phyloP scores from a whole-genome alignment of 768 basidiomycete genomes.

The Podaxis pistillaris region DNA sequence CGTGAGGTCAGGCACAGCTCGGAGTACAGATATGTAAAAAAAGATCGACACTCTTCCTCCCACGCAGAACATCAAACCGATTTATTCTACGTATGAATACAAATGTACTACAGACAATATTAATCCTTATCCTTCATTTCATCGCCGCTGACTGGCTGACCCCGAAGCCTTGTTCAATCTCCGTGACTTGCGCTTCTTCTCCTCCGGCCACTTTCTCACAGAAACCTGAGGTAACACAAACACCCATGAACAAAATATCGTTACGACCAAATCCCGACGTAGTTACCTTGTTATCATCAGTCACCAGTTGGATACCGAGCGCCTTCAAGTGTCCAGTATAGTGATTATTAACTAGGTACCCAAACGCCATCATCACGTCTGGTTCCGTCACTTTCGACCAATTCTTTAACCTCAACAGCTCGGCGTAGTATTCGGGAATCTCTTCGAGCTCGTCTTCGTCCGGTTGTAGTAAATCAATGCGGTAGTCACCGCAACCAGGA shows the following conservation, averaged over 20 bases:
- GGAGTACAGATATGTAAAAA: neutral
- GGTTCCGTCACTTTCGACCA: conserved; percentile 38
- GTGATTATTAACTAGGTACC: conserved; percentile 10
- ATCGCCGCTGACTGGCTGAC: neutral
- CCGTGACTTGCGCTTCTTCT: conserved; percentile 10
- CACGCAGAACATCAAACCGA: neutral
- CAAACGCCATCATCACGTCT: conserved; percentile 6
- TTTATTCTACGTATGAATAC: neutral
- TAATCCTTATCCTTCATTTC: neutral
- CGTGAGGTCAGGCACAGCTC: conserved; percentile 1
- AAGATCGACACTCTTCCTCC: neutral
- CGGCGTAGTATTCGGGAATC: conserved; percentile 21
- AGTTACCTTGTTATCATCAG: neutral
- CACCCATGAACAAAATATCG: neutral
- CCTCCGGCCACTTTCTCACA: conserved; percentile 8
- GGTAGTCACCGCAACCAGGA: conserved; percentile 35
- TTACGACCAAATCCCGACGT: neutral
- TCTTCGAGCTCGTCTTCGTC: conserved; percentile 29
- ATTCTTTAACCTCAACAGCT: conserved; percentile 26
- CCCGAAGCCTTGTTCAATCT: neutral
- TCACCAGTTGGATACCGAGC: neutral
- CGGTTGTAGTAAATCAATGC: conserved; percentile 45
- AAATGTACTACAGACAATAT: neutral
- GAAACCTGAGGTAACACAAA: neutral
- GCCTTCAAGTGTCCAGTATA: conserved; percentile 1